Evolutionary conservation across 768 basidiomycete genomes (phyloP).

Genomic region (Tremella fuciformis): DNA sequence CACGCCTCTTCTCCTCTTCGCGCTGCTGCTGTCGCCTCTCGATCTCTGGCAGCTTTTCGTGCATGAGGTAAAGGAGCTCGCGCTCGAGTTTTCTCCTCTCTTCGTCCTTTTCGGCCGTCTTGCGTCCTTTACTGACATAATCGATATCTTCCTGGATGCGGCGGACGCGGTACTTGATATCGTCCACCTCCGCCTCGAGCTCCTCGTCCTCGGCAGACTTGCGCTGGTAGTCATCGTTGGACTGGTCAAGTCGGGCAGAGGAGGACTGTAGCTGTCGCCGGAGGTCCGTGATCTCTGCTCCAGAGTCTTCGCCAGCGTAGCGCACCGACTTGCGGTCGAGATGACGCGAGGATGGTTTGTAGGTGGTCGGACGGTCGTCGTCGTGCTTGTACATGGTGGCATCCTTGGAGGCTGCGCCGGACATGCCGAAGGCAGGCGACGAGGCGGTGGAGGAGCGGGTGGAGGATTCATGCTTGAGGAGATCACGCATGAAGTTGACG

Average conservation of each 20-base stretch:
- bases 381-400: slow-evolving; percentile 88
- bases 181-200: slow-evolving; percentile 83
- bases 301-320: slow-evolving; percentile 63
- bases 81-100: slow-evolving; percentile 82
- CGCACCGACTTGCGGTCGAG: slow-evolving; percentile 79
- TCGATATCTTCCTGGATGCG: slow-evolving; percentile 89
- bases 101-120: slow-evolving; percentile 71
- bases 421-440: slow-evolving; percentile 34
- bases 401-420: slow-evolving; percentile 58
- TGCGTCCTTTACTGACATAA: slow-evolving; percentile 72
- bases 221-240: slow-evolving; percentile 62
- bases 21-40: slow-evolving; percentile 77
- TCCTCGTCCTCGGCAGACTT: slow-evolving; percentile 79
- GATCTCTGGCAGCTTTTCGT: slow-evolving; percentile 85
- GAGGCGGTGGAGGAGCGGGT: slow-evolving; percentile 56
- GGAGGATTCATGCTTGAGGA: slow-evolving; percentile 76
- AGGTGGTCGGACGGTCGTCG: slow-evolving; percentile 65
- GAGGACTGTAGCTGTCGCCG: slow-evolving; percentile 77
- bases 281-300: slow-evolving; percentile 74
- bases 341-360: slow-evolving; percentile 77
- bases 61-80: slow-evolving; percentile 77
- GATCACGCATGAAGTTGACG: slow-evolving; percentile 80
- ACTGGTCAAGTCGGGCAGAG: slow-evolving; percentile 72
- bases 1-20: slow-evolving; percentile 71
- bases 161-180: slow-evolving; percentile 77